Conservation (phyloP, 208 protist genomes). For the Leishmania major region DNA sequence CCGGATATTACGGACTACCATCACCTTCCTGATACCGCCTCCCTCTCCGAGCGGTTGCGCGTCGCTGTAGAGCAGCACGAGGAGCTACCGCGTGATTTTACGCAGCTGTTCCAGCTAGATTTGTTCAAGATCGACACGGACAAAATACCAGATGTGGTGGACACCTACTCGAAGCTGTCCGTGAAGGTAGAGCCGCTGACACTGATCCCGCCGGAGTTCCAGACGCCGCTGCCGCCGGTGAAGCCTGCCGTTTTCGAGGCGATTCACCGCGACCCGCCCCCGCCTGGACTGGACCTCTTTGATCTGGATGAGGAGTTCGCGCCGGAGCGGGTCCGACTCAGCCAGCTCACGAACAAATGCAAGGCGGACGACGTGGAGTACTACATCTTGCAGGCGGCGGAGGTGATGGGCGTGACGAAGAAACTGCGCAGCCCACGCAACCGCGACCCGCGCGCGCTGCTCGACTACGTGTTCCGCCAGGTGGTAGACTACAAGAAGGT, state of each 20-base stretch:
- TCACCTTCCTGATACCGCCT: slow-evolving; percentile 94
- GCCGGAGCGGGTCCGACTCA: slow-evolving; percentile 93
- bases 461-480: slow-evolving; percentile 94
- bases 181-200: slow-evolving; percentile 95
- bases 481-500: slow-evolving; percentile 94
- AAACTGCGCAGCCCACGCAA: slow-evolving; percentile 89
- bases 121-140: slow-evolving; percentile 96
- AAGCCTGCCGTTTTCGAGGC: slow-evolving; percentile 94
- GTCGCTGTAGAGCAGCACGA: slow-evolving; percentile 96
- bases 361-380: slow-evolving; percentile 93
- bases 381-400: slow-evolving; percentile 93
- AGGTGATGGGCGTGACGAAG: slow-evolving; percentile 94
- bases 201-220: slow-evolving; percentile 96
- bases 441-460: slow-evolving; percentile 86
- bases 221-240: slow-evolving; percentile 94
- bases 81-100: slow-evolving; percentile 95
- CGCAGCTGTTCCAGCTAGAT: slow-evolving; percentile 91
- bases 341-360: slow-evolving; percentile 97
- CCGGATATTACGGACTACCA: slow-evolving; percentile 96
- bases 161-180: slow-evolving; percentile 89
- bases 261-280: slow-evolving; percentile 90
- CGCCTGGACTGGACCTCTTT: slow-evolving; percentile 95
- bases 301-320: slow-evolving; percentile 97
- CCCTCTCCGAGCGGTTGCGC: slow-evolving; percentile 91
- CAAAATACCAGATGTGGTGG: slow-evolving; percentile 93